A percentile compares a stretch with the other conserved stretches of the same genome.
Evolutionary conservation across 2,329 filamentous ascomycete species (phyloP).

Genomic region (Ophiocordyceps camponoti-rufipedis): DNA sequence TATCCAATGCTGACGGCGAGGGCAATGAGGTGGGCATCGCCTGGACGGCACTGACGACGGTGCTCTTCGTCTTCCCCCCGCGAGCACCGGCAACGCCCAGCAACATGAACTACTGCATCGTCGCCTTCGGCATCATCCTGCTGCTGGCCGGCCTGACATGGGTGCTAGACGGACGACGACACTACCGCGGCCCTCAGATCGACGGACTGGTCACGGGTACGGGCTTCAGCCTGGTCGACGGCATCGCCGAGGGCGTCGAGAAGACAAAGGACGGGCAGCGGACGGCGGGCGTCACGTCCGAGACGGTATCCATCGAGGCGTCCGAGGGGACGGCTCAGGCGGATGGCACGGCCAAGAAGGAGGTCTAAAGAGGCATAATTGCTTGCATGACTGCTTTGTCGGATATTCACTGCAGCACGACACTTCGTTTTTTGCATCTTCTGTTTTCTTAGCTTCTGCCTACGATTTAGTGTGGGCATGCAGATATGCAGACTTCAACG

Average conservation of each 20-base stretch:
- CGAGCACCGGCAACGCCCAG: constrained; percentile 40
- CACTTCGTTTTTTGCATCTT: too few relatives aligned
- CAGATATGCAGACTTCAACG: too few relatives aligned
- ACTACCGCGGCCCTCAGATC: constrained; percentile 20
- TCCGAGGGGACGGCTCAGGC: too few relatives aligned
- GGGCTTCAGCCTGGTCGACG: not conserved
- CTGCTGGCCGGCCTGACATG: constrained; percentile 24
- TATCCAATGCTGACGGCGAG: not conserved
- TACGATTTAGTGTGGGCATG: too few relatives aligned
- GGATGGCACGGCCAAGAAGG: too few relatives aligned
- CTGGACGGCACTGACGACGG: constrained; percentile 52
- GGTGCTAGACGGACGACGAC: constrained; percentile 29
- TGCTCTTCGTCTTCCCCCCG: constrained; percentile 60
- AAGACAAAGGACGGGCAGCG: not conserved
- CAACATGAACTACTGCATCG: constrained; percentile 47
- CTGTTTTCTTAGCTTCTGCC: too few relatives aligned
- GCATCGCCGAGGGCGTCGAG: constrained; percentile 2
- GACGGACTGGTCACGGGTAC: constrained; percentile 3
- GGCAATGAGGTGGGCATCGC: constrained; percentile 28
- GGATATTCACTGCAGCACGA: too few relatives aligned
- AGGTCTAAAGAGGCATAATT: too few relatives aligned
- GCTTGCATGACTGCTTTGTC: too few relatives aligned
- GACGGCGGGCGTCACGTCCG: too few relatives aligned
- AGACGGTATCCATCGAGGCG: too few relatives aligned
- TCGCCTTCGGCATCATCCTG: constrained; percentile 28